These are phyloP conservation scores for Dactylellina parvicollis DNA, from an alignment of 2,329 filamentous ascomycete species.

Conservation along the genomic window DNA sequence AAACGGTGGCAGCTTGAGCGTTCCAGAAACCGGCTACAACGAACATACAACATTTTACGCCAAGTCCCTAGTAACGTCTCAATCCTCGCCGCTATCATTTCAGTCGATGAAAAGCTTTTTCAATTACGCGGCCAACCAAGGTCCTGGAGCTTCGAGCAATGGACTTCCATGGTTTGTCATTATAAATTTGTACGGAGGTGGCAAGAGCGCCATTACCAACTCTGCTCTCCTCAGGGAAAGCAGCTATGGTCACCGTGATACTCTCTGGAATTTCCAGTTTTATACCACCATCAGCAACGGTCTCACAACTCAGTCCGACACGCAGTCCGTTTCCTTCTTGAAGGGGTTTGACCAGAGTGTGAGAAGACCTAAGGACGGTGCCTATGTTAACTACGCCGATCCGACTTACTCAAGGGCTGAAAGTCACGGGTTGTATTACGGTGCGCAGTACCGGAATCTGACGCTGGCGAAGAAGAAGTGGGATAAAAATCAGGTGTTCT, in stretches of 20 bases:
- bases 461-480: slow-evolving; percentile 46
- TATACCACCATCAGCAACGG: slow-evolving; percentile 44
- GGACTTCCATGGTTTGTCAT: slow-evolving; percentile 56
- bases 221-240: slow-evolving; percentile 35
- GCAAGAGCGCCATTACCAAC: slow-evolving; percentile 49
- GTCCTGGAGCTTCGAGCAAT: background rate
- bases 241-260: slow-evolving; percentile 56
- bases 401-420: slow-evolving; percentile 24
- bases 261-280: slow-evolving; percentile 56
- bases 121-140: slow-evolving; percentile 32
- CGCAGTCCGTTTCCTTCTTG: slow-evolving; percentile 19
- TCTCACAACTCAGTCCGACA: background rate
- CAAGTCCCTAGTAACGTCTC: slow-evolving; percentile 44
- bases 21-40: slow-evolving; percentile 43
- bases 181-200: slow-evolving; percentile 56
- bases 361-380: slow-evolving; percentile 31
- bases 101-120: slow-evolving; percentile 30
- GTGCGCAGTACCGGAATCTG: slow-evolving; percentile 23
- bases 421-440: slow-evolving; percentile 45
- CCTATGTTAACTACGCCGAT: slow-evolving; percentile 52
- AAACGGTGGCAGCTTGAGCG: slow-evolving; percentile 11
- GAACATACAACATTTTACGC: slow-evolving; percentile 49
- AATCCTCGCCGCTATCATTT: slow-evolving; percentile 17
- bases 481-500: slow-evolving; percentile 48
- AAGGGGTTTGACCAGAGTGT: slow-evolving; percentile 33